Evolutionary conservation across 768 basidiomycete genomes (phyloP).

Genomic region (Strobilomyces confusus): DNA sequence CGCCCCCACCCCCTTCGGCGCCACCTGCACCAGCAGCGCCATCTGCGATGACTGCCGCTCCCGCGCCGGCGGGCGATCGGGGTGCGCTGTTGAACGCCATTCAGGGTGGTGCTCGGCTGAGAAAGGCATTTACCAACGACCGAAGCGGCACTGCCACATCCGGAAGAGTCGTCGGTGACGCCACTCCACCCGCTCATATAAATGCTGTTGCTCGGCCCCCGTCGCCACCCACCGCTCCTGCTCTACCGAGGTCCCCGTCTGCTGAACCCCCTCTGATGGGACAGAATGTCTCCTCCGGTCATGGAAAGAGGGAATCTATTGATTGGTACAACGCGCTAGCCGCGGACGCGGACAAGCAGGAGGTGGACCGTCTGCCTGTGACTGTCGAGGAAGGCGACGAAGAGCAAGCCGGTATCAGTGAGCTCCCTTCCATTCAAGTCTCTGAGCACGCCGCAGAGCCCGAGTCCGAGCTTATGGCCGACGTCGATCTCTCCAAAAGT

Average conservation of each 20-base stretch:
- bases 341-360: conserved; percentile 51
- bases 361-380: conserved; percentile 42
- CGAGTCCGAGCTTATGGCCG: conserved; percentile 54
- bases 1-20: conserved; percentile 35
- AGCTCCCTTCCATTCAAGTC: conserved; percentile 55
- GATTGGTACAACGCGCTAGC: conserved; percentile 92
- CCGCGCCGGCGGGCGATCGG: conserved; percentile 49
- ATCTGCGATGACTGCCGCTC: conserved; percentile 29
- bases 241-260: conserved; percentile 9
- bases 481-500: conserved; percentile 68
- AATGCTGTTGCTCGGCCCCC: conserved; percentile 43
- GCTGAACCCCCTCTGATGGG: conserved; percentile 17
- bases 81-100: conserved; percentile 76
- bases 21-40: conserved; percentile 22
- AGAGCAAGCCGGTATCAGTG: conserved; percentile 29
- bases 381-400: conserved; percentile 65
- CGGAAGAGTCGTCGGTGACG: conserved; percentile 78
- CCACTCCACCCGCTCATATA: conserved; percentile 67
- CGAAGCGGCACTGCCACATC: conserved; percentile 65
- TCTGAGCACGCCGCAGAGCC: conserved; percentile 41
- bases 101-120: conserved; percentile 66
- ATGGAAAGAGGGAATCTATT: conserved; percentile 68
- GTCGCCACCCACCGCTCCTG: conserved; percentile 12
- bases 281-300: conserved; percentile 18
- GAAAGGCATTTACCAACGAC: conserved; percentile 79